Evolutionary conservation across 805 yeast genomes (phyloP).

Genomic region (Candida corydali): DNA sequence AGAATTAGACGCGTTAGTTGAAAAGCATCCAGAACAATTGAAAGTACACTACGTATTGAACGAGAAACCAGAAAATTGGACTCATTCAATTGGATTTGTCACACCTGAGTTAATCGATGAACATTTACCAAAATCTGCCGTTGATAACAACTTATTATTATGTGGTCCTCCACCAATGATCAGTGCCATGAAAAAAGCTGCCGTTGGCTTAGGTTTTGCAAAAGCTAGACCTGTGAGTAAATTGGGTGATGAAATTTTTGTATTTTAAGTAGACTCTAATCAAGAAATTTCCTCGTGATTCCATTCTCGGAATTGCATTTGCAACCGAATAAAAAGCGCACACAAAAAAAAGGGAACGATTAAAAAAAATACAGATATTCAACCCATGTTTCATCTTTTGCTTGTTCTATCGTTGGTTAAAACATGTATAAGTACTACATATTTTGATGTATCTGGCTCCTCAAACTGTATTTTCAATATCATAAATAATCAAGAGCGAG

Average conservation of each 20-base stretch:
- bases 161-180: constrained; percentile 97
- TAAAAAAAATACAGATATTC: too few species aligned
- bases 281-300: too few species aligned
- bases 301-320: too few species aligned
- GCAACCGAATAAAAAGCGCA: not conserved
- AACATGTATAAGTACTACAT: too few species aligned
- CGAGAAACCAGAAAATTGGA: constrained; percentile 69
- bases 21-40: constrained; percentile 54
- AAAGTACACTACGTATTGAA: constrained; percentile 72
- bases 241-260: constrained; percentile 86
- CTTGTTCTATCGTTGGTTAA: too few species aligned
- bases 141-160: constrained; percentile 65
- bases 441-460: constrained; percentile 2
- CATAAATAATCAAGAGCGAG: constrained; percentile 7
- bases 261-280: too few species aligned
- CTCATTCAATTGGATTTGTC: constrained; percentile 74
- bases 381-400: too few species aligned
- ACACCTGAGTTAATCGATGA: constrained; percentile 67
- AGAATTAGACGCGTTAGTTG: constrained; percentile 68
- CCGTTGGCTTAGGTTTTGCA: constrained; percentile 66
- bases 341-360: too few species aligned
- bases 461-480: constrained; percentile 7
- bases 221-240: constrained; percentile 89
- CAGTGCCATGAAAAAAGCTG: constrained; percentile 76
- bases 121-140: constrained; percentile 57